Evolutionary conservation across 1,284 basidiomycete species (phyloP).

Genomic region (Singerocomus rubriflavus): DNA sequence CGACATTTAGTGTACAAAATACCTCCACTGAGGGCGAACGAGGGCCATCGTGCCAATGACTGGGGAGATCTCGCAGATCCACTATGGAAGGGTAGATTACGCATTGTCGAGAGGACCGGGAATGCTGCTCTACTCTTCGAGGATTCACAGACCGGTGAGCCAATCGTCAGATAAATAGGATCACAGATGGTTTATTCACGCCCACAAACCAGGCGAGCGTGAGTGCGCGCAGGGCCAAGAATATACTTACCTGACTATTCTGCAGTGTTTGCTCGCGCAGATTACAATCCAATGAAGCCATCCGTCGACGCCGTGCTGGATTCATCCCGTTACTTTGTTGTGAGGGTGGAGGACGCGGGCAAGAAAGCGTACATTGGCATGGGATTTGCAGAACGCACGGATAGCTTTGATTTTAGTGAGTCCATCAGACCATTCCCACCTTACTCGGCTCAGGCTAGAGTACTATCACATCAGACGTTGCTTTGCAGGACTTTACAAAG

Average conservation of each 20-base stretch:
- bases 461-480: slow-evolving; percentile 64
- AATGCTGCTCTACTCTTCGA: slow-evolving; percentile 68
- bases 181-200: slow-evolving; percentile 7
- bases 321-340: slow-evolving; percentile 93
- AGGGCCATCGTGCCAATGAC: slow-evolving; percentile 81
- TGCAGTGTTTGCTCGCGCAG: slow-evolving; percentile 85
- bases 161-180: slow-evolving; percentile 5
- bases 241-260: slow-evolving; percentile 10
- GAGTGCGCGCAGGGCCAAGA: slow-evolving; percentile 28
- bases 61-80: slow-evolving; percentile 82
- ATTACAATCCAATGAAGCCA: slow-evolving; percentile 81
- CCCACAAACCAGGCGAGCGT: slow-evolving; percentile 53
- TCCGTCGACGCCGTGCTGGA: slow-evolving; percentile 95
- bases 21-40: slow-evolving; percentile 78
- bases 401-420: slow-evolving; percentile 93
- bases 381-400: slow-evolving; percentile 88
- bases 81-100: slow-evolving; percentile 87
- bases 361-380: slow-evolving; percentile 91
- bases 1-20: slow-evolving; percentile 68
- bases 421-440: slow-evolving; percentile 8
- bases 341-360: slow-evolving; percentile 85
- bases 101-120: slow-evolving; percentile 72
- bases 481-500: slow-evolving; percentile 95
- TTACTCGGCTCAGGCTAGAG: slow-evolving; percentile 2
- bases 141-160: slow-evolving; percentile 67